Conservation (phyloP, 257 asterid genomes). For the Coffea eugenioides region DNA sequence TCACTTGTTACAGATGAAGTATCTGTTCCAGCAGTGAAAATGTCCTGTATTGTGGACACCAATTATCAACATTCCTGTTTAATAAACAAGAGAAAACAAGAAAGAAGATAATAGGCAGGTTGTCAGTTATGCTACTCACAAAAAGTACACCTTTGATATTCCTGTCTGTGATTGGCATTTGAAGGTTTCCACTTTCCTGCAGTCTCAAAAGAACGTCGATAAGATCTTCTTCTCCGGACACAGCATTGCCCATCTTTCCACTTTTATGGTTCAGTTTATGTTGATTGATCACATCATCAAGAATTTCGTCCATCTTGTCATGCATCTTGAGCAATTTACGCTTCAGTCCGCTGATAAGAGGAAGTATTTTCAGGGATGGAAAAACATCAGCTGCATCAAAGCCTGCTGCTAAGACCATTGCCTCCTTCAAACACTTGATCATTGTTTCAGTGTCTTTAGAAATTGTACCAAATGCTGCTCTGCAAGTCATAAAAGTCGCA, state of each 20-base stretch:
- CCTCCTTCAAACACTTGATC: constrained; percentile 12
- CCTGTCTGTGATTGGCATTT: constrained; percentile 25
- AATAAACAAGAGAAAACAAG: too few species aligned
- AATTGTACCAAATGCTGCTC: constrained; percentile 36
- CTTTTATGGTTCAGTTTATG: constrained; percentile 27
- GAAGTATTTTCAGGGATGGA: constrained; percentile 33
- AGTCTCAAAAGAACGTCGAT: background rate
- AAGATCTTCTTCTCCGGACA: background rate
- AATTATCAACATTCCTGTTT: too few species aligned
- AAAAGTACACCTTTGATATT: constrained; percentile 36
- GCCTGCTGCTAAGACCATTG: constrained; percentile 19
- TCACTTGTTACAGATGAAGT: background rate
- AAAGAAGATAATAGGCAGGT: too few species aligned
- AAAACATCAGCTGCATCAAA: constrained; percentile 32
- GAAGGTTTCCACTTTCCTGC: constrained; percentile 18
- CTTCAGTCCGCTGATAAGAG: constrained; percentile 7
- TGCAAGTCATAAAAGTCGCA: constrained; percentile 20
- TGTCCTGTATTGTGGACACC: background rate
- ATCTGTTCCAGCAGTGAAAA: constrained; percentile 7
- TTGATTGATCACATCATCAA: constrained; percentile 32
- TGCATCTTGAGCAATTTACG: constrained; percentile 21
- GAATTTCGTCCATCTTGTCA: constrained; percentile 17
- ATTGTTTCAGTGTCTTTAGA: constrained; percentile 16
- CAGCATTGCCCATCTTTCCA: constrained; percentile 2
- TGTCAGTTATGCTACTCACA: constrained; percentile 11